Percentiles rank a stretch among this genome's conserved stretches.
phyloP scores from a whole-genome alignment of 202 grass and related monocot species.

The Setaria viridis region DNA sequence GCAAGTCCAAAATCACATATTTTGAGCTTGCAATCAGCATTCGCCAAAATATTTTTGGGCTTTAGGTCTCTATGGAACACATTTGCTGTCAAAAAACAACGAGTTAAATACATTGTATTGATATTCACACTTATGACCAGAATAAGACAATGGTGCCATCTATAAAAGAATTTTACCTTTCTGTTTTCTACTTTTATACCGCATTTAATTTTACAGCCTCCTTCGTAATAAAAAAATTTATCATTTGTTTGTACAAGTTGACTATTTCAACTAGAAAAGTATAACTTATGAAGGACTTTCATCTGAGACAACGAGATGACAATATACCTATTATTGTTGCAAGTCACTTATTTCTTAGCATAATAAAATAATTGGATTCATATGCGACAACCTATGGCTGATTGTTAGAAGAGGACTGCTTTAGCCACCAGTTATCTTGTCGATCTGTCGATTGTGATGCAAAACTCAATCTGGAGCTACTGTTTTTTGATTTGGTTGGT shows the following conservation, averaged over 20 bases:
- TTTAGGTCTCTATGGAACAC: constrained; percentile 73
- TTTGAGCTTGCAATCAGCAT: constrained; percentile 73
- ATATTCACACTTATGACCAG: not conserved
- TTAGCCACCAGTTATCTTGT: too few relatives aligned
- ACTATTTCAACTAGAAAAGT: not conserved
- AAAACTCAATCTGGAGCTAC: too few relatives aligned
- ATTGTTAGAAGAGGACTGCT: too few relatives aligned
- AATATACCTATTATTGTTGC: not conserved
- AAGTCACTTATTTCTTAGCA: not conserved
- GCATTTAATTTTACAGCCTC: not conserved
- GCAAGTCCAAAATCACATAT: constrained; percentile 74
- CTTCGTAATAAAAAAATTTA: not conserved
- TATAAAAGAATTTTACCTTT: not conserved
- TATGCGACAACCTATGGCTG: too few relatives aligned
- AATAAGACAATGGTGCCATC: not conserved
- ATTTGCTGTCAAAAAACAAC: constrained; percentile 48
- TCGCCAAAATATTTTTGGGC: constrained; percentile 73
- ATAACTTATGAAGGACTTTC: not conserved
- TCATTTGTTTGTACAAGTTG: not conserved
- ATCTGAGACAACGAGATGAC: not conserved
- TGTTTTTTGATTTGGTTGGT: too few relatives aligned
- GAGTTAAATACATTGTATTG: not conserved
- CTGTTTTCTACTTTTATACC: not conserved
- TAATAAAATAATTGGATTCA: not conserved
- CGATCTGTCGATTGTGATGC: too few relatives aligned